A percentile compares a stretch with the other conserved stretches of the same genome.
Evolutionary conservation across 1,139 yeast species (phyloP).

Genomic region (Lizanozyma gosingica): DNA sequence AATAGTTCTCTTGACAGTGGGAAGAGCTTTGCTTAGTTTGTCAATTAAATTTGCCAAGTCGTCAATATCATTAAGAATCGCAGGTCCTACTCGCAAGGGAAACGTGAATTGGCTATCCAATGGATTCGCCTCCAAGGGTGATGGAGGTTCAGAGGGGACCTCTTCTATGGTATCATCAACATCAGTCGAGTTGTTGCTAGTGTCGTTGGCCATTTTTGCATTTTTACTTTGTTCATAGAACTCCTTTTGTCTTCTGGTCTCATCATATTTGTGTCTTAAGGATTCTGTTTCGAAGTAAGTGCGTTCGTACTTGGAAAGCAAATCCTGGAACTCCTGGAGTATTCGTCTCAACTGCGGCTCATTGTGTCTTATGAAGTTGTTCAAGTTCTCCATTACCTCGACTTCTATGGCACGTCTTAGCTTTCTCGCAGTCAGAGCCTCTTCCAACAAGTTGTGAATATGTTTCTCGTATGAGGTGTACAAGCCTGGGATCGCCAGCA

Average conservation of each 20-base stretch:
- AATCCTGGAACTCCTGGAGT: neutral
- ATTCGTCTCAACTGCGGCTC: neutral
- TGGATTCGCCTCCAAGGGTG: neutral
- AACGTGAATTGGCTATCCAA: conserved; percentile 12
- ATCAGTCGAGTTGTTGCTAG: conserved; percentile 1
- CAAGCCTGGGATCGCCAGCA: neutral
- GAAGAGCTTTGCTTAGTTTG: conserved; percentile 17
- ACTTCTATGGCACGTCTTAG: neutral
- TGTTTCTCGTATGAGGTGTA: neutral
- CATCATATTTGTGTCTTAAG: neutral
- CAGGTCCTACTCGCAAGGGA: conserved; percentile 27
- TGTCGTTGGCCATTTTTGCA: neutral
- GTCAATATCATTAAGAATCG: conserved; percentile 10
- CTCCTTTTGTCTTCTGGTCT: conserved; percentile 1
- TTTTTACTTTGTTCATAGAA: neutral
- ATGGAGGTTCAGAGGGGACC: conserved; percentile 4
- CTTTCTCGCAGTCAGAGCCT: neutral
- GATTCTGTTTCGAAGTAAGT: neutral
- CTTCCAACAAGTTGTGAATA: conserved; percentile 2
- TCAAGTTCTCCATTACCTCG: neutral
- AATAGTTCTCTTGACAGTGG: conserved; percentile 23
- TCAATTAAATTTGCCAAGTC: conserved; percentile 18
- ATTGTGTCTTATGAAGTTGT: neutral
- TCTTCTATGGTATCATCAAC: conserved; percentile 2
- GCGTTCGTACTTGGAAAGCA: neutral